Conservation (phyloP, 768 basidiomycete species). For the Trametes elegans region DNA sequence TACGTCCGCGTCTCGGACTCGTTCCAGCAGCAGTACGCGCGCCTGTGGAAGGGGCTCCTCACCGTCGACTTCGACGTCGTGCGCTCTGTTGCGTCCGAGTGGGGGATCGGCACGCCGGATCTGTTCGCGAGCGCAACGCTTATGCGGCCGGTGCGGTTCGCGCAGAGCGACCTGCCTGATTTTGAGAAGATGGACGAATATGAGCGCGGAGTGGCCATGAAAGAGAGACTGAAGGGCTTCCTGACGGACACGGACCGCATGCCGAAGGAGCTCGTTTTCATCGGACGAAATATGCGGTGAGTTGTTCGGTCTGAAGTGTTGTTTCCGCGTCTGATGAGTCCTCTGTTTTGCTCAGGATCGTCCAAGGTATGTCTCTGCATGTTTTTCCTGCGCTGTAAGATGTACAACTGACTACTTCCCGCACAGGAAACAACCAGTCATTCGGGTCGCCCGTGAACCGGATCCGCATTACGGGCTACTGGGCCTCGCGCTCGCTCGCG, state of each 20-base stretch:
- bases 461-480: slow-evolving; percentile 84
- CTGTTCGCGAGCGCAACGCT: slow-evolving; percentile 72
- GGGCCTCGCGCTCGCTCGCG: slow-evolving; percentile 69
- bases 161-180: slow-evolving; percentile 27
- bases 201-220: slow-evolving; percentile 67
- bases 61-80: slow-evolving; percentile 54
- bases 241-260: slow-evolving; percentile 72
- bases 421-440: slow-evolving; percentile 62
- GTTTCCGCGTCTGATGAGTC: neutral
- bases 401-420: no score
- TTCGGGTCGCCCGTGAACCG: slow-evolving; percentile 87
- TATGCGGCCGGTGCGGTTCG: slow-evolving; percentile 56
- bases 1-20: slow-evolving; percentile 70
- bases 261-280: slow-evolving; percentile 74
- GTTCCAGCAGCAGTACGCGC: slow-evolving; percentile 76
- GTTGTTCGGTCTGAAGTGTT: neutral
- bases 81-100: slow-evolving; percentile 48
- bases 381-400: no score
- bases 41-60: slow-evolving; percentile 69
- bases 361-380: slow-evolving; percentile 32
- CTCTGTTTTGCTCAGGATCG: slow-evolving; percentile 30
- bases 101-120: slow-evolving; percentile 73
- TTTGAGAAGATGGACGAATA: slow-evolving; percentile 51
- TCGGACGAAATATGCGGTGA: slow-evolving; percentile 74
- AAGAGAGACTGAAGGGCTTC: slow-evolving; percentile 62